Evolutionary conservation across 164 flowering plant species (phyloP), one percentile per base, ranked within the genome.

Genomic region (Euptelea pleiosperma): DNA sequence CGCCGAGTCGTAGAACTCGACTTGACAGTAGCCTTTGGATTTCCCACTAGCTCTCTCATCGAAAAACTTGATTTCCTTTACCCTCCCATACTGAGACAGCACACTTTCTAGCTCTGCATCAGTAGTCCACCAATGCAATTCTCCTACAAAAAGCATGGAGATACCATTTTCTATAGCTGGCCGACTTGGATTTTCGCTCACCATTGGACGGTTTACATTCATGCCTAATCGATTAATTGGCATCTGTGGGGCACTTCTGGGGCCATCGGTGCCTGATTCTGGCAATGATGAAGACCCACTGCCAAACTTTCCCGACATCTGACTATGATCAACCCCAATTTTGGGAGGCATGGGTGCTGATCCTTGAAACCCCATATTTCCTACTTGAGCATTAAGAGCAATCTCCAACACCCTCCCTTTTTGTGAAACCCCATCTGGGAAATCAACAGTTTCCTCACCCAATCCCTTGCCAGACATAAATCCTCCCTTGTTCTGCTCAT

Each of bases 91-190:
- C 45, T 77, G 82, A 56, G 77, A 71, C 8, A 79, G 64, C 34
- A 69, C 81, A 65, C 66, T 68, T 63, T 85, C 91, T 18, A 85
- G 72, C 62, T 85, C 91, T 16, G 87, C 79, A 75, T 85, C 91
- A 30, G 91, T 85, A 29, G 91, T 85, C 91, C 91, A 85, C 91
- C 91, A 85, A 54, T 80, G 87, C 25, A 85, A 45, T 45, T 85
- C 87, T 46, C 91, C 87, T 29, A 85, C 87, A 75, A 77, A 85
- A 28, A 85, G 72, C 79, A 73, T 85, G 46, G 83, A 70, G 7
- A 73, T 55, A 34, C 91, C 84, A 74, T 71, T 80, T 33, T 78
- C 86, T 11, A 67, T 58, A 21, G 69, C 51, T 14, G 77, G 77
- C 28, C 77, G 71, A 40, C 29, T 68, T 10, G 43, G 42, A 57